A percentile compares a stretch with the other conserved stretches of the same genome.
phyloP scores from a whole-genome alignment of 2,329 filamentous ascomycete genomes.

The Coniochaeta sp. region DNA sequence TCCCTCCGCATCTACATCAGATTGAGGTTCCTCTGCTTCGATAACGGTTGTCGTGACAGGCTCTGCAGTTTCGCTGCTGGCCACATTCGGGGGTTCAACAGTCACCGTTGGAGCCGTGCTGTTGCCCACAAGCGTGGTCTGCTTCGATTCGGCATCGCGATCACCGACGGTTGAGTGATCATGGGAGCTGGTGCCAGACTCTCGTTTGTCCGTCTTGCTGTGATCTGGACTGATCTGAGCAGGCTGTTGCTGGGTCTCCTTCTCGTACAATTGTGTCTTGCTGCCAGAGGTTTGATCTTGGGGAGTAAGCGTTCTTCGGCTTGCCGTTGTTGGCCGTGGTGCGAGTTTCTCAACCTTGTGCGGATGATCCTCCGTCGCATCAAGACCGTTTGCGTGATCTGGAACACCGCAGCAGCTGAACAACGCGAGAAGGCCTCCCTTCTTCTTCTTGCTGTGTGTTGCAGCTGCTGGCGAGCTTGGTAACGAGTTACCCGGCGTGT shows the following conservation, averaged over 20 bases:
- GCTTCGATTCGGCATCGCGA: conserved; percentile 38
- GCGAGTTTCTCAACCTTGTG: conserved; percentile 53
- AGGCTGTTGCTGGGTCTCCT: conserved; percentile 30
- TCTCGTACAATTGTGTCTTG: conserved; percentile 39
- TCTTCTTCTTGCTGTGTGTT: conserved; percentile 47
- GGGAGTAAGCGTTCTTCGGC: conserved; percentile 43
- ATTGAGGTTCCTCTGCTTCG: conserved; percentile 13
- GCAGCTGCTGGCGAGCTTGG: conserved; percentile 42
- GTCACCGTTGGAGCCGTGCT: conserved; percentile 29
- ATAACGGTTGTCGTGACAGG: background rate
- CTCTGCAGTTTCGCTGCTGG: conserved; percentile 9
- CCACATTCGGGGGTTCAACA: conserved; percentile 28
- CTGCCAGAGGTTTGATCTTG: conserved; percentile 38
- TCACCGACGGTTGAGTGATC: conserved; percentile 36
- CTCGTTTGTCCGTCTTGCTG: conserved; percentile 31
- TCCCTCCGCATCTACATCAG: conserved; percentile 42
- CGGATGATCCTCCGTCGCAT: conserved; percentile 44
- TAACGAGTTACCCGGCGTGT: conserved; percentile 40
- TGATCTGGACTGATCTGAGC: conserved; percentile 25
- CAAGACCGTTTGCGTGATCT: conserved; percentile 47
- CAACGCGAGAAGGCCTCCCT: conserved; percentile 49
- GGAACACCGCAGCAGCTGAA: conserved; percentile 61
- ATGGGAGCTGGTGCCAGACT: conserved; percentile 36
- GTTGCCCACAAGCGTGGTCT: conserved; percentile 26
- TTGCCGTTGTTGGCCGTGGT: conserved; percentile 45